phyloP scores from a whole-genome alignment of 345 rosid species.

The Nephelium lappaceum region DNA sequence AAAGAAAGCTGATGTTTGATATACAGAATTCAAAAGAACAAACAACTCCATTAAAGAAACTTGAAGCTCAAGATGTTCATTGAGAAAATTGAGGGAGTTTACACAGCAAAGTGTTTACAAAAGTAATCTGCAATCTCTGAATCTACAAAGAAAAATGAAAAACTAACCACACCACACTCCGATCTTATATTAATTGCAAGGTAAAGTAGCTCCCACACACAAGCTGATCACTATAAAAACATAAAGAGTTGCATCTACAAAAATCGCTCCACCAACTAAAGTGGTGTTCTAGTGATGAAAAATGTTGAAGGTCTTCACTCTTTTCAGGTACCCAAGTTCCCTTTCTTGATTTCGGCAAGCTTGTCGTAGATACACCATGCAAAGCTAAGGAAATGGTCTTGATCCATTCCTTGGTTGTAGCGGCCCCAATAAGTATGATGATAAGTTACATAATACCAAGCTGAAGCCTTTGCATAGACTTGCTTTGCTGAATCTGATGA shows the following conservation, averaged over 20 bases:
- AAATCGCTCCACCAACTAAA: conserved; percentile 11
- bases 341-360: conserved; percentile 35
- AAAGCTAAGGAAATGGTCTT: conserved; percentile 49
- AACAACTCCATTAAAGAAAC: too few relatives aligned
- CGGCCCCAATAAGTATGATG: conserved; percentile 39
- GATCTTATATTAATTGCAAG: background rate
- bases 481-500: conserved; percentile 17
- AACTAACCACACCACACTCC: too few relatives aligned
- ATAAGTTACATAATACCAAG: conserved; percentile 54
- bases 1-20: too few relatives aligned
- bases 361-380: conserved; percentile 49
- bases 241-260: background rate
- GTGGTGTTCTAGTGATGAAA: background rate
- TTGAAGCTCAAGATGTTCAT: too few relatives aligned
- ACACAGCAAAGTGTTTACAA: too few relatives aligned
- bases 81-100: too few relatives aligned
- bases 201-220: background rate
- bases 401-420: conserved; percentile 40
- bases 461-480: conserved; percentile 48
- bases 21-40: too few relatives aligned
- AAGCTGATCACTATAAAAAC: background rate
- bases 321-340: background rate
- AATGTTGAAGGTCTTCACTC: background rate
- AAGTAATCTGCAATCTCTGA: too few relatives aligned
- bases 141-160: too few relatives aligned